phyloP scores from a whole-genome alignment of 108 stramenopile species.

The Cyclostephanos invisitatus region DNA sequence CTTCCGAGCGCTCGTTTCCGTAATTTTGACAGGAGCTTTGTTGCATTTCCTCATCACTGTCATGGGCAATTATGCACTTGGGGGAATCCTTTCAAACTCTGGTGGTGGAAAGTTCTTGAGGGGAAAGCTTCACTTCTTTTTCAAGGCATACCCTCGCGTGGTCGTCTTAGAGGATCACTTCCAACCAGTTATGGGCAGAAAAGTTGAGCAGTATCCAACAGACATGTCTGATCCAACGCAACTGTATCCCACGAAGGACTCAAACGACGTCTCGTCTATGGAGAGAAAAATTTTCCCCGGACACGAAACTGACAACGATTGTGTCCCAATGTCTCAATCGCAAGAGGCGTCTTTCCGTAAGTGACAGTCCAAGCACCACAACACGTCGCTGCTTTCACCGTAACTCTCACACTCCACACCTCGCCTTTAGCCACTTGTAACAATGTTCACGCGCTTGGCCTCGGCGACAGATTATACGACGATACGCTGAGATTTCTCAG shows the following conservation, averaged over 20 bases:
- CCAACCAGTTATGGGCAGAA: not conserved
- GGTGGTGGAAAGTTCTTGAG: slow-evolving; percentile 1
- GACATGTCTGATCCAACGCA: slow-evolving; percentile 38
- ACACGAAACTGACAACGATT: slow-evolving; percentile 36
- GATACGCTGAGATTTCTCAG: slow-evolving; percentile 13
- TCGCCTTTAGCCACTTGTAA: slow-evolving; percentile 28
- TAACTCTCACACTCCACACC: not conserved
- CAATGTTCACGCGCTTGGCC: slow-evolving; percentile 30
- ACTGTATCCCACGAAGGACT: slow-evolving; percentile 21
- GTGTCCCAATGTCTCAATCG: slow-evolving; percentile 36
- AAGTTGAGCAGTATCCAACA: slow-evolving; percentile 23
- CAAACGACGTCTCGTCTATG: slow-evolving; percentile 27
- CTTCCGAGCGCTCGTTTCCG: slow-evolving; percentile 3
- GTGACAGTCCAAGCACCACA: slow-evolving; percentile 1
- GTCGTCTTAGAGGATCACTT: not conserved
- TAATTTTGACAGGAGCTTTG: slow-evolving; percentile 1
- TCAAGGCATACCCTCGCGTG: slow-evolving; percentile 2
- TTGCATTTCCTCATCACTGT: not conserved
- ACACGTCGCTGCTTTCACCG: not conserved
- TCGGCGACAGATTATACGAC: not conserved
- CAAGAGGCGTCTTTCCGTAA: slow-evolving; percentile 32
- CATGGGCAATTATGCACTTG: slow-evolving; percentile 1
- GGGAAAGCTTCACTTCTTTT: not conserved
- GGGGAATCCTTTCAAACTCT: slow-evolving; percentile 6
- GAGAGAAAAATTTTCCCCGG: slow-evolving; percentile 34